Evolutionary conservation across 164 flowering plant genomes (phyloP).

Genomic region (Hamamelis virginiana): DNA sequence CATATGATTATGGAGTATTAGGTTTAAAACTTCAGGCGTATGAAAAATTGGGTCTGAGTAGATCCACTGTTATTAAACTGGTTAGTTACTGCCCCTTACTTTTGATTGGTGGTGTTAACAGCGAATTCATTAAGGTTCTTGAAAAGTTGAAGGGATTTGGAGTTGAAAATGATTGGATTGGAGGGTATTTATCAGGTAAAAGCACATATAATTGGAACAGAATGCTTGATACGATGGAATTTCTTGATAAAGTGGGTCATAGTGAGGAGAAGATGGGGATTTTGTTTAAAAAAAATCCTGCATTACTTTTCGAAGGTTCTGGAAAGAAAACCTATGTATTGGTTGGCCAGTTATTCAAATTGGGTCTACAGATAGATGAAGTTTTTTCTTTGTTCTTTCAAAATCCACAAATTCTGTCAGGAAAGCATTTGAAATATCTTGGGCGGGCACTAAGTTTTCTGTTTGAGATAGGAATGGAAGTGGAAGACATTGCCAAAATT

Average conservation of each 20-base stretch:
- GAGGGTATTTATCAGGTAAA: conserved; percentile 28
- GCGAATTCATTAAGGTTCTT: conserved; percentile 34
- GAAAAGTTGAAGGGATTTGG: conserved; percentile 38
- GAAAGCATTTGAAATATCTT: conserved; percentile 31
- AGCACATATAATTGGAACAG: conserved; percentile 41
- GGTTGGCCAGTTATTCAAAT: conserved; percentile 43
- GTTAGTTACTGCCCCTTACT: conserved; percentile 48
- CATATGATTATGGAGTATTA: conserved; percentile 45
- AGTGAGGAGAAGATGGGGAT: conserved; percentile 28
- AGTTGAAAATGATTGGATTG: conserved; percentile 48
- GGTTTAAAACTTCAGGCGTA: conserved; percentile 46
- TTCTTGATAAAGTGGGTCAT: conserved; percentile 53
- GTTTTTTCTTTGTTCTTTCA: conserved; percentile 31
- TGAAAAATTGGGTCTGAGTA: conserved; percentile 48
- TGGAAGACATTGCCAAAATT: conserved; percentile 34
- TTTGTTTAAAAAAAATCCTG: conserved; percentile 36
- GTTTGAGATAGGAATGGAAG: conserved; percentile 39
- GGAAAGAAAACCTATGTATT: conserved; percentile 49
- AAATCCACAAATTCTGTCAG: conserved; percentile 37
- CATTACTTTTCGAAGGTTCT: conserved; percentile 50
- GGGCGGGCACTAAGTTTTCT: conserved; percentile 32
- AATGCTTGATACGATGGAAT: conserved; percentile 36
- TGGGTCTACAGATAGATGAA: conserved; percentile 43
- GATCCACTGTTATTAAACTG: conserved; percentile 38
- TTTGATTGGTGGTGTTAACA: conserved; percentile 42